phyloP scores from a whole-genome alignment of 139 green algal species.

The Coelastrella sp. region DNA sequence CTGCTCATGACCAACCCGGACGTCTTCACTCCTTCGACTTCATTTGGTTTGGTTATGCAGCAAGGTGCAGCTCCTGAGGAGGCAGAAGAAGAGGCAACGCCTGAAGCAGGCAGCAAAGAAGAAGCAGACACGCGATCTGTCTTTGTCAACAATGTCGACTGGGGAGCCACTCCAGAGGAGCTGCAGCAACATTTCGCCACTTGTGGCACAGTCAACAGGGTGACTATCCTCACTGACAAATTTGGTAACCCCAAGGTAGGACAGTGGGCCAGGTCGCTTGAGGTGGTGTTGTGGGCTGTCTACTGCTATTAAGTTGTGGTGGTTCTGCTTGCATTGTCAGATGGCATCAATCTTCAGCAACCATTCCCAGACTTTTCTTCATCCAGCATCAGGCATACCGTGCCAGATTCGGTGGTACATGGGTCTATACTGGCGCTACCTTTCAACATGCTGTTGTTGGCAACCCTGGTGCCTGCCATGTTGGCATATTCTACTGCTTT shows the following conservation, averaged over 20 bases:
- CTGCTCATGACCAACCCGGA: no score
- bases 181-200: slow-evolving; percentile 92
- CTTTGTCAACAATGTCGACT: slow-evolving; percentile 97
- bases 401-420: no score
- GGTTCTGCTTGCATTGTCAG: neutral
- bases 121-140: slow-evolving; percentile 91
- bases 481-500: no score
- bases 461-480: no score
- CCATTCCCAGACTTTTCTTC: no score
- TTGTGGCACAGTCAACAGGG: slow-evolving; percentile 98
- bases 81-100: slow-evolving; percentile 37
- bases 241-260: slow-evolving; percentile 90
- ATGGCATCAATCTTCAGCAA: neutral
- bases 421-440: no score
- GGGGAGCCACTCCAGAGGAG: slow-evolving; percentile 94
- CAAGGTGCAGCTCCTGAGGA: slow-evolving; percentile 23
- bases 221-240: slow-evolving; percentile 98
- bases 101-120: slow-evolving; percentile 69
- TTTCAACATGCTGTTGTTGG: no score
- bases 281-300: no score
- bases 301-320: no score
- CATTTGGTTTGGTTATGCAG: neutral
- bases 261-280: no score
- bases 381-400: no score
- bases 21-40: neutral